These are phyloP conservation scores for Entomortierella chlamydospora DNA, from an alignment of 192 early-diverging fungal genomes.

Conservation along the genomic window DNA sequence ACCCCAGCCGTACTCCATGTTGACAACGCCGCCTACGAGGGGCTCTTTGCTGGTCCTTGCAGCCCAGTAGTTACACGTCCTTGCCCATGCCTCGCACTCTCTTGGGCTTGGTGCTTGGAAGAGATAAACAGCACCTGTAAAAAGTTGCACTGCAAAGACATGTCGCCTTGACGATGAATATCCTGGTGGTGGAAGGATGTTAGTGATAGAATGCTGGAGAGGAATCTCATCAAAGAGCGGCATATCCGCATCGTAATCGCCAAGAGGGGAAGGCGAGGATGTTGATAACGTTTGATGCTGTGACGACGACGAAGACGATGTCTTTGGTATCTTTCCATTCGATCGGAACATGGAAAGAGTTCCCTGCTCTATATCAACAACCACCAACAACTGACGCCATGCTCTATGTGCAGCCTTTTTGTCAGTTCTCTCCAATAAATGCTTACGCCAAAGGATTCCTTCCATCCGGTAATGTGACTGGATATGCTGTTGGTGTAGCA, in stretches of 20 bases:
- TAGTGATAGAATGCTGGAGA: slow-evolving; percentile 87
- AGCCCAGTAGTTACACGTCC: slow-evolving; percentile 95
- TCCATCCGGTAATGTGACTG: slow-evolving; percentile 65
- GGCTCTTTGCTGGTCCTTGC: slow-evolving; percentile 92
- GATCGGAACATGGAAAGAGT: slow-evolving; percentile 88
- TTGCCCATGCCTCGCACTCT: slow-evolving; percentile 85
- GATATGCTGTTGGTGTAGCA: slow-evolving; percentile 21
- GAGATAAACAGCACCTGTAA: slow-evolving; percentile 87
- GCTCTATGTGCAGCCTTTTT: slow-evolving; percentile 85
- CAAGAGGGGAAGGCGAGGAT: not conserved
- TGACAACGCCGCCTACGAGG: slow-evolving; percentile 86
- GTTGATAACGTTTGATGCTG: not conserved
- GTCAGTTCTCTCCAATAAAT: slow-evolving; percentile 78
- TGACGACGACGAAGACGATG: not conserved
- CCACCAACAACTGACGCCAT: slow-evolving; percentile 87
- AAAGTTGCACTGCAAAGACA: slow-evolving; percentile 88
- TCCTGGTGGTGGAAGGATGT: slow-evolving; percentile 85
- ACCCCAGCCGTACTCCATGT: slow-evolving; percentile 96
- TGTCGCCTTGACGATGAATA: slow-evolving; percentile 81
- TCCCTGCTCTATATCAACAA: slow-evolving; percentile 71
- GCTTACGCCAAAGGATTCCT: slow-evolving; percentile 90
- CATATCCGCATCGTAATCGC: slow-evolving; percentile 21
- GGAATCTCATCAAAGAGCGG: slow-evolving; percentile 56
- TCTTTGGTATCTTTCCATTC: slow-evolving; percentile 53
- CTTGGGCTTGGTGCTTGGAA: slow-evolving; percentile 84